Base-by-base conservation (phyloP, 139 green algal species). In the Bryopsis sp. region DNA sequence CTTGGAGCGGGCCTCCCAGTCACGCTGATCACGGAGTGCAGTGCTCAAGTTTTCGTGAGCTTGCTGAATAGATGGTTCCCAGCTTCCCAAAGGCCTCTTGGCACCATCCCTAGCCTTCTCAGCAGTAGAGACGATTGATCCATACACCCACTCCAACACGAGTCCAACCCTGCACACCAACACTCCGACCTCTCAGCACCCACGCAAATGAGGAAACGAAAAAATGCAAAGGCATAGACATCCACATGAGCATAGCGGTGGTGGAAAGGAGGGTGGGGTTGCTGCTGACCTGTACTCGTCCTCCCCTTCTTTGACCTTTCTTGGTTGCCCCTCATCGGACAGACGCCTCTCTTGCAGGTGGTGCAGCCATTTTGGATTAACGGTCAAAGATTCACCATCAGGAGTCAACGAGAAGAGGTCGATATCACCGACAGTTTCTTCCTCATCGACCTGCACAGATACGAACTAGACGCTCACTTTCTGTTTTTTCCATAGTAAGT, bases 141-240 rank as follows among this genome's bases (percentile, higher is more conserved):
- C 89, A 57, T 88, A 95, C 47, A 95, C 84, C 86, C 88, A 95
- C 75, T 95, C 87, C 72, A 95, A 79, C 47, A 92, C 85, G 26
- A 95, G 81, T 19, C 88, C 88, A 67, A 81, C 76, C 33, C 59
- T 67, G 33, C 32, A 67, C 5, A 63, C 11, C 11, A 28, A 50
- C 15, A 50, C 19, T n/a, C n/a, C n/a, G n/a, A n/a, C n/a, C n/a
- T n/a, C n/a, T n/a, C n/a, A n/a, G n/a, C n/a, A n/a, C n/a, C n/a
- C n/a, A n/a, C n/a, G n/a, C n/a, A n/a, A n/a, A n/a, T n/a, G n/a
- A n/a, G 19, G 11, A 50, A 26, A 26, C 11, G 43, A 50, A 19
- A 50, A 11, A 50, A 11, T 50, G 43, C 11, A 11, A 19, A 50
- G 43, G 43, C 43, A 11, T 26, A 50, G 19, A 19, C 43, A 50